Evolutionary conservation across 2,329 filamentous ascomycete genomes (phyloP).

Genomic region (Colletotrichum sp.): DNA sequence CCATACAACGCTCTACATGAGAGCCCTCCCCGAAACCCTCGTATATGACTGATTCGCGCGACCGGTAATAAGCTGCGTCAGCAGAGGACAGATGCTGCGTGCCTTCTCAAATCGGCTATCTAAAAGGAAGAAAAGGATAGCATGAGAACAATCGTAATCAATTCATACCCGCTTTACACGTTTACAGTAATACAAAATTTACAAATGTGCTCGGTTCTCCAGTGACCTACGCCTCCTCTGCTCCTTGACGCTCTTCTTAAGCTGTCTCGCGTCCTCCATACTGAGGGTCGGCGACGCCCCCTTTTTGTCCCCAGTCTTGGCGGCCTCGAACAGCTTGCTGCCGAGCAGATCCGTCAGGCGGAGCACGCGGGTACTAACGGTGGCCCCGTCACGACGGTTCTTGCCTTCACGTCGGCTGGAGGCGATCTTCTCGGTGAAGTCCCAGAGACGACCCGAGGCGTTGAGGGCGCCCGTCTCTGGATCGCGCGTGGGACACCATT

Average conservation of each 20-base stretch:
- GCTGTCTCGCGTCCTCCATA: conserved; percentile 52
- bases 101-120: neutral
- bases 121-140: neutral
- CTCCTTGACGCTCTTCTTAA: conserved; percentile 49
- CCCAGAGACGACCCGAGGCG: conserved; percentile 82
- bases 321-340: conserved; percentile 68
- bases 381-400: conserved; percentile 91
- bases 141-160: neutral
- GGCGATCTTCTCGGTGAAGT: conserved; percentile 89
- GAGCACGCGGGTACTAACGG: conserved; percentile 83
- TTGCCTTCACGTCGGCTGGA: conserved; percentile 87
- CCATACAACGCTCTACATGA: neutral
- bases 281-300: conserved; percentile 49
- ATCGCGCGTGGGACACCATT: conserved; percentile 77
- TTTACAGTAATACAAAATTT: conserved; percentile 21
- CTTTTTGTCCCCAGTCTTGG: conserved; percentile 43
- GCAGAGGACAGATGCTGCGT: neutral
- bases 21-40: neutral
- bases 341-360: conserved; percentile 78
- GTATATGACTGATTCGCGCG: rapidly evolving
- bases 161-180: conserved; percentile 10
- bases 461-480: conserved; percentile 63
- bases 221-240: conserved; percentile 53
- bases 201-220: conserved; percentile 58
- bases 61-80: neutral